Conservation (phyloP, 2,329 filamentous ascomycete species). For the Epichloe festucae region DNA sequence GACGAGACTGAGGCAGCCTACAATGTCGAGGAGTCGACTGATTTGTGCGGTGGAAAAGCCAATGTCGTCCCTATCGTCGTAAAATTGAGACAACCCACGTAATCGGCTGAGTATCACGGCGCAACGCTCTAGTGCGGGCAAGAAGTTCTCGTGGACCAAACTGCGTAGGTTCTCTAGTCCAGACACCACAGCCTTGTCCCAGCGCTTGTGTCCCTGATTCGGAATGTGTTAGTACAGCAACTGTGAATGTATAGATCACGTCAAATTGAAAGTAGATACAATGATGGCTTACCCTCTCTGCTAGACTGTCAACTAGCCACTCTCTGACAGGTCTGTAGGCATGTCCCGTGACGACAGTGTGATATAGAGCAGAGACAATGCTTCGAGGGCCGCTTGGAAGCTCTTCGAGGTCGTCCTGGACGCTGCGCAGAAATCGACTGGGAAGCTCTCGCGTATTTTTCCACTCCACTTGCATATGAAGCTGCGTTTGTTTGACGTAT, state of each 20-base stretch:
- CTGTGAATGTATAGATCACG: background rate
- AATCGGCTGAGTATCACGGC: conserved; percentile 71
- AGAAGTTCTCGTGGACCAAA: conserved; percentile 73
- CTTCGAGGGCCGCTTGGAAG: conserved; percentile 40
- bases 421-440: conserved; percentile 59
- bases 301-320: conserved; percentile 76
- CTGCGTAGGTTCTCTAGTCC: conserved; percentile 67
- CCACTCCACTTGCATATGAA: conserved; percentile 72
- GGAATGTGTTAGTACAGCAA: background rate
- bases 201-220: conserved; percentile 72
- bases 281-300: conserved; percentile 51
- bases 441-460: conserved; percentile 71
- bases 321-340: conserved; percentile 64
- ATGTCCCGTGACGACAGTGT: conserved; percentile 73
- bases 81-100: conserved; percentile 69
- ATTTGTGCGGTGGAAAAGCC: conserved; percentile 54
- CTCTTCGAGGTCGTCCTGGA: conserved; percentile 62
- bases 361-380: conserved; percentile 67
- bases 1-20: conserved; percentile 63
- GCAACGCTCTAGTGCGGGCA: conserved; percentile 77
- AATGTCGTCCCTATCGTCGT: conserved; percentile 51
- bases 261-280: conserved; percentile 8
- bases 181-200: conserved; percentile 75
- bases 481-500: conserved; percentile 70
- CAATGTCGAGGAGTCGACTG: conserved; percentile 52